phyloP scores from a whole-genome alignment of 2,329 filamentous ascomycete genomes.

The Colletotrichum noveboracense region DNA sequence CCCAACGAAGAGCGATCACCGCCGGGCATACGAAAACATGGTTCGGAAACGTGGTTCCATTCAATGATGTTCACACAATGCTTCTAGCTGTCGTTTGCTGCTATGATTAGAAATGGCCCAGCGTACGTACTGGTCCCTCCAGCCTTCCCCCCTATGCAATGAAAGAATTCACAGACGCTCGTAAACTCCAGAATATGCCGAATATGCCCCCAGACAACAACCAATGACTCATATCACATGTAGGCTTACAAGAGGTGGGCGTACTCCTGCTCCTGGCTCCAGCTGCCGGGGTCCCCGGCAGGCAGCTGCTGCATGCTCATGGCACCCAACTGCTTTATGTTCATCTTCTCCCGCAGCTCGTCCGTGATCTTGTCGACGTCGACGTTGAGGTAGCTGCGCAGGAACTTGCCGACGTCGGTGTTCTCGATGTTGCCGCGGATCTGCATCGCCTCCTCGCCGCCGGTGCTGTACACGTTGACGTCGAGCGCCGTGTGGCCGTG shows the following conservation, averaged over 20 bases:
- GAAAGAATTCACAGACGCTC: neutral
- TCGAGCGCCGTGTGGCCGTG: slow-evolving; percentile 94
- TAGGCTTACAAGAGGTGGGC: neutral
- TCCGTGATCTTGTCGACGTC: slow-evolving; percentile 80
- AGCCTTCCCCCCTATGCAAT: neutral
- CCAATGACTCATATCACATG: neutral
- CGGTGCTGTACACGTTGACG: slow-evolving; percentile 92
- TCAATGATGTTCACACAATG: slow-evolving; percentile 1
- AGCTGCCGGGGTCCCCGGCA: neutral
- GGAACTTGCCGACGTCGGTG: slow-evolving; percentile 85
- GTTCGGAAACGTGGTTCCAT: neutral
- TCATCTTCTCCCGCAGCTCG: slow-evolving; percentile 68
- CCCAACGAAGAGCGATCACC: neutral
- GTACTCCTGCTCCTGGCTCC: slow-evolving; percentile 7
- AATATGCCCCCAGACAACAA: neutral
- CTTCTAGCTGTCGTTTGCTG: neutral
- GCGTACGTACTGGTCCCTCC: neutral
- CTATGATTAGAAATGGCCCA: neutral
- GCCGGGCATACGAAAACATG: neutral
- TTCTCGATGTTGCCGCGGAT: slow-evolving; percentile 93
- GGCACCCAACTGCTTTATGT: slow-evolving; percentile 22
- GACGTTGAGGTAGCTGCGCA: slow-evolving; percentile 79
- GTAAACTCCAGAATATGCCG: slow-evolving; percentile 9
- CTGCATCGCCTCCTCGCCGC: slow-evolving; percentile 65
- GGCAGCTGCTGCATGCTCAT: neutral